A percentile compares a stretch with the other conserved stretches of the same genome.
Conservation (phyloP, 2,329 filamentous ascomycete genomes). For the Arachnomyces sp. region DNA sequence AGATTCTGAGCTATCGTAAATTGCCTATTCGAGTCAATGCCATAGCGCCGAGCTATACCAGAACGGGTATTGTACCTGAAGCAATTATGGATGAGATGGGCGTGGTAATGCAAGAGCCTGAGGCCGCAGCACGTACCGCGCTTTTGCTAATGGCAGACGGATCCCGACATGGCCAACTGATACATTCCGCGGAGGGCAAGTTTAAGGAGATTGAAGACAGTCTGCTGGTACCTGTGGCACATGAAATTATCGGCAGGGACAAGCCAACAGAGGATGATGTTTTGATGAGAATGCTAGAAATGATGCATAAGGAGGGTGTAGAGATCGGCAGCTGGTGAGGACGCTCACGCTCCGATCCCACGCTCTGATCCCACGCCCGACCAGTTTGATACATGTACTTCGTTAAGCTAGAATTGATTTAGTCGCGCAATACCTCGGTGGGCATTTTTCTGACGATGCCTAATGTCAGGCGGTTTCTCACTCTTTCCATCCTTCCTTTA, state of each 20-base stretch:
- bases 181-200: conserved; percentile 43
- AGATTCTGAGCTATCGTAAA: conserved; percentile 18
- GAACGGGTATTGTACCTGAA: conserved; percentile 40
- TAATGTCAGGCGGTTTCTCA: too few relatives aligned
- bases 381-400: too few relatives aligned
- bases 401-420: too few relatives aligned
- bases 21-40: conserved; percentile 48
- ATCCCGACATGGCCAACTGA: conserved; percentile 42
- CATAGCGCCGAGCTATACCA: conserved; percentile 49
- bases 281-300: conserved; percentile 1
- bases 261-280: conserved; percentile 4
- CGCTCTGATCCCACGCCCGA: too few relatives aligned
- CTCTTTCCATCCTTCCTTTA: too few relatives aligned
- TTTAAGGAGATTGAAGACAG: conserved; percentile 48
- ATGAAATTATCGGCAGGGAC: not conserved
- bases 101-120: conserved; percentile 37
- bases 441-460: too few relatives aligned
- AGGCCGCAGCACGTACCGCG: conserved; percentile 42
- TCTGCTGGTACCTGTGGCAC: conserved; percentile 1
- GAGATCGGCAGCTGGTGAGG: too few relatives aligned
- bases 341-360: too few relatives aligned
- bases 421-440: too few relatives aligned
- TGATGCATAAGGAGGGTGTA: not conserved
- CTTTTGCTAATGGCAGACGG: conserved; percentile 44
- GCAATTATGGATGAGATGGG: conserved; percentile 31